phyloP scores from a whole-genome alignment of 208 protist genomes.

The Strigomonas culicis region DNA sequence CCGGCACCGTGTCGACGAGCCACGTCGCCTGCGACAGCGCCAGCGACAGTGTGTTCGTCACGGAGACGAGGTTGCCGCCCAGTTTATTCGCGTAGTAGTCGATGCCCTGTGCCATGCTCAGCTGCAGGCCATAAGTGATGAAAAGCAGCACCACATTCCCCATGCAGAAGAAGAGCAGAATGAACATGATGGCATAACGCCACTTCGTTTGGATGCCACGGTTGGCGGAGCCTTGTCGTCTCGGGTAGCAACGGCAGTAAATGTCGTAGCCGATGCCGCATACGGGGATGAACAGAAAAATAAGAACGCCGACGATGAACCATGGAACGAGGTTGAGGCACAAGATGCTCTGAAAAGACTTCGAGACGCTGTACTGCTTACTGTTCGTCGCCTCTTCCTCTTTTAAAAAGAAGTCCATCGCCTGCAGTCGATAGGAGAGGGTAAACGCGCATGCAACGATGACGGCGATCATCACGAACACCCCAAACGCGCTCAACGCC shows the following conservation, averaged over 20 bases:
- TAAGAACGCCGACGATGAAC: conserved; percentile 19
- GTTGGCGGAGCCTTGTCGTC: conserved; percentile 13
- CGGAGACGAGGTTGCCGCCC: conserved; percentile 12
- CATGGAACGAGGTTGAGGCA: conserved; percentile 50
- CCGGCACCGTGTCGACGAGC: conserved; percentile 16
- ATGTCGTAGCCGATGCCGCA: conserved; percentile 16
- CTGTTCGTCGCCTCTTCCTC: conserved; percentile 49
- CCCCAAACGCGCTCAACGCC: conserved; percentile 50
- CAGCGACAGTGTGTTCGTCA: conserved; percentile 15
- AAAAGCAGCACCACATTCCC: conserved; percentile 25
- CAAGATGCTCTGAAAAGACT: conserved; percentile 38
- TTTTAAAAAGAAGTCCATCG: no score
- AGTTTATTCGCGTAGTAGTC: conserved; percentile 21
- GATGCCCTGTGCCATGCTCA: conserved; percentile 26
- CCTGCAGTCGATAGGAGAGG: no score
- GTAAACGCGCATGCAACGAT: no score
- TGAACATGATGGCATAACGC: conserved; percentile 3
- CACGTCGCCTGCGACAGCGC: conserved; percentile 19
- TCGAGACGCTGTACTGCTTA: conserved; percentile 44
- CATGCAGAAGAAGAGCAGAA: conserved; percentile 10
- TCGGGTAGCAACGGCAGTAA: conserved; percentile 12
- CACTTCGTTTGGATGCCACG: conserved; percentile 12
- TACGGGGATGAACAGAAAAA: conserved; percentile 19
- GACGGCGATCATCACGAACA: no score
- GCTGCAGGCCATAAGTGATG: conserved; percentile 23